These are phyloP conservation scores for Phaeophleospora eucalypticola DNA, from an alignment of 2,329 filamentous ascomycete genomes.

Conservation along the genomic window DNA sequence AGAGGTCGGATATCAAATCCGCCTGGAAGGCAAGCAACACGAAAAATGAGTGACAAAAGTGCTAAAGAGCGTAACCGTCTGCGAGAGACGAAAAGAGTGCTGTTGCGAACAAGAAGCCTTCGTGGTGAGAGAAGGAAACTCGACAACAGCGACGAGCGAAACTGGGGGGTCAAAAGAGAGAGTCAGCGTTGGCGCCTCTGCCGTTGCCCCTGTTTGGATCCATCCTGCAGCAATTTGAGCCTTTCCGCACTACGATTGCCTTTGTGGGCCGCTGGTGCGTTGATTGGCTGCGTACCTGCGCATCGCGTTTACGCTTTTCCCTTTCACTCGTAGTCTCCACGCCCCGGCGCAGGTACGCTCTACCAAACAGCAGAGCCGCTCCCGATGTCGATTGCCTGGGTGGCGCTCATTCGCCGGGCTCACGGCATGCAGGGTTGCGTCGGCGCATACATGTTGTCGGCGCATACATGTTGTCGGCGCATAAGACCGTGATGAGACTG, in stretches of 20 bases:
- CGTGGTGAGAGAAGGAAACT: conserved; percentile 14
- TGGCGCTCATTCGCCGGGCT: background rate
- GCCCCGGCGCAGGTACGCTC: background rate
- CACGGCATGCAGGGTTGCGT: background rate
- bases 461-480: no score
- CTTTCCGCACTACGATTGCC: background rate
- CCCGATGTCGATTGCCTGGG: background rate
- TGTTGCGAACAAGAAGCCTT: conserved; percentile 25
- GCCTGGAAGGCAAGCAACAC: conserved; percentile 21
- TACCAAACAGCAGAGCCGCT: background rate
- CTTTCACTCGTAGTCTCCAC: background rate
- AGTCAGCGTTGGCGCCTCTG: background rate
- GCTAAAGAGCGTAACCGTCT: conserved; percentile 33
- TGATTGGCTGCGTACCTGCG: background rate
- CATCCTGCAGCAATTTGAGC: background rate
- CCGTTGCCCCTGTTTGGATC: background rate
- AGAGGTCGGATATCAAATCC: conserved; percentile 23
- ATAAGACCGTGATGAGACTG: no score
- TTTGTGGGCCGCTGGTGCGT: background rate
- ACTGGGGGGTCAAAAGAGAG: background rate
- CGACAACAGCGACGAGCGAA: conserved; percentile 1
- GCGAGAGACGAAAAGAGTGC: conserved; percentile 27
- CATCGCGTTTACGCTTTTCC: background rate
- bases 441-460: background rate
- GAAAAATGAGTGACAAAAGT: conserved; percentile 31